Evolutionary conservation across 495 filamentous ascomycete species (phyloP), one percentile per base, ranked within the genome.

Genomic region (Thozetella sp.): DNA sequence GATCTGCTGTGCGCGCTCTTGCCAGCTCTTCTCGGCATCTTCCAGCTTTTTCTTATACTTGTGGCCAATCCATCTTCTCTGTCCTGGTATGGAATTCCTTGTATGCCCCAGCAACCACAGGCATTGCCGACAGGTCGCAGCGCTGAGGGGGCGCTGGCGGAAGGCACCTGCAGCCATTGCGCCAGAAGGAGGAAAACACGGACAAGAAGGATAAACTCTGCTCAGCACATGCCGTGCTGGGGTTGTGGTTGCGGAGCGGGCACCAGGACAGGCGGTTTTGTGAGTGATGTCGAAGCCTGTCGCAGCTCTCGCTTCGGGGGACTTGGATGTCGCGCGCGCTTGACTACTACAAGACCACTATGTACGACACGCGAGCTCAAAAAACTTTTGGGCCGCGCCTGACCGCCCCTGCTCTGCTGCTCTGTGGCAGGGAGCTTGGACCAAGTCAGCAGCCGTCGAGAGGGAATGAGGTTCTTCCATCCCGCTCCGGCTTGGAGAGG

Each of bases 11-110:
- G 88, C 87, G 48, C 75, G 72, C 48, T 60, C 58, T 24, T 83
- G 67, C 90, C 90, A 93, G 56, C 78, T 66, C 55, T 74, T 37
- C 56, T 83, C 72, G 0, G 86, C 88, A 19, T 83, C 79, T 20
- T 75, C 71, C n/a, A 77, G 71, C 61, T 85, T 88, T 48, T 67
- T 63, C 10, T 84, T 53, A 37, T 80, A 82, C 13, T 80, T 68
- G 51, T 75, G 69, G 15, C 80, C 81, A 22, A 87, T 58, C 43
- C 43, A 82, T 54, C 64, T 76, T 77, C 83, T 62, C 20, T 30
- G 48, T n/a, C 1, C 22, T 23, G 50, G 48, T 24, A 27, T 10
- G 17, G 9, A 4, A 19, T 3, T 20, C n/a, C n/a, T 20, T 4
- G 43, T 19, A 3, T 13, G 43, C n/a, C 11, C n/a, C n/a, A 48